A percentile compares a stretch with the other conserved stretches of the same genome.
These are phyloP conservation scores for Cutaneotrichosporon cavernicola DNA, from an alignment of 1,284 basidiomycete species.

Conservation along the genomic window DNA sequence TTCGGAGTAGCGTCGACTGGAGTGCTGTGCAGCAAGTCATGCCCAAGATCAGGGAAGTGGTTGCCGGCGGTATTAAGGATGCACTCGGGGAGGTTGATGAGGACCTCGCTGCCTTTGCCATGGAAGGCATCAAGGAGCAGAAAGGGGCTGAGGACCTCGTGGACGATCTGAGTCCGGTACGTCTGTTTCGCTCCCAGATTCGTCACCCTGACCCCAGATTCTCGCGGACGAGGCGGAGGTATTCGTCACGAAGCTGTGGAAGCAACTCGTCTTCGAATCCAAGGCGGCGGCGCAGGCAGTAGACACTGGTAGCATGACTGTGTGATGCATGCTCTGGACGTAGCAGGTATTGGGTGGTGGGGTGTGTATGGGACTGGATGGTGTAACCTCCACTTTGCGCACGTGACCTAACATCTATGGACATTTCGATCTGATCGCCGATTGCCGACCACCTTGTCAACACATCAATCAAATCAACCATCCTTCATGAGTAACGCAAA, in stretches of 20 bases:
- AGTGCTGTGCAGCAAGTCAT: constrained; percentile 77
- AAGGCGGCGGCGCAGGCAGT: constrained; percentile 12
- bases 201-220: constrained; percentile 58
- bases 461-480: neutral
- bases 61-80: constrained; percentile 73
- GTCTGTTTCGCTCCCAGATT: constrained; percentile 44
- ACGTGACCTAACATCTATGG: neutral
- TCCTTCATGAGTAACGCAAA: neutral
- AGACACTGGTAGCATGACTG: constrained; percentile 15
- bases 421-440: neutral
- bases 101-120: constrained; percentile 82
- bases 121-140: constrained; percentile 81
- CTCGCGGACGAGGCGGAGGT: constrained; percentile 81
- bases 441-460: neutral
- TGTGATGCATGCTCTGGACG: constrained; percentile 8
- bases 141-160: constrained; percentile 75
- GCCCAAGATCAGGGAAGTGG: constrained; percentile 73
- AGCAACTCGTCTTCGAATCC: constrained; percentile 77
- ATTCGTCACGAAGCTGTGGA: constrained; percentile 73
- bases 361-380: no score
- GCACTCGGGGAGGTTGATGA: constrained; percentile 72
- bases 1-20: constrained; percentile 79
- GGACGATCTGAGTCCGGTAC: constrained; percentile 80
- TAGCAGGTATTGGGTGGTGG: neutral
- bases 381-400: neutral